Evolutionary conservation across 768 basidiomycete genomes (phyloP).

Genomic region (Mycena galericulata): DNA sequence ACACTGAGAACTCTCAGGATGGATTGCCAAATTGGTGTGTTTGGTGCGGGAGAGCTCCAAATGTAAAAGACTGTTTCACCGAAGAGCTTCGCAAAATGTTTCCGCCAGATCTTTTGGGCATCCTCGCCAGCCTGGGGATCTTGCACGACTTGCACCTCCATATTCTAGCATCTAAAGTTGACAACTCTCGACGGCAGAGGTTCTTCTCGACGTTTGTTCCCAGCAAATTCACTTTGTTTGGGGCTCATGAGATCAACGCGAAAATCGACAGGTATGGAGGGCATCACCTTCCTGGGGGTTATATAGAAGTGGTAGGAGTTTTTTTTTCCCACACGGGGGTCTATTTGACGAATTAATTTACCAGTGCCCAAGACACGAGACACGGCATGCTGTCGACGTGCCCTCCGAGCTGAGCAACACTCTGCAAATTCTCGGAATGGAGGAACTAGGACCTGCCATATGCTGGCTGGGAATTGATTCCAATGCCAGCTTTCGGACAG

Average conservation of each 20-base stretch:
- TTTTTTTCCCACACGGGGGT: not conserved
- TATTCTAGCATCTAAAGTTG: not conserved
- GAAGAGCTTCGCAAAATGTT: conserved; percentile 7
- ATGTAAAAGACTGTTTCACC: not conserved
- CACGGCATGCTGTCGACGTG: not conserved
- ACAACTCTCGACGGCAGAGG: not conserved
- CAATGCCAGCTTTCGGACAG: not conserved
- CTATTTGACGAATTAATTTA: not conserved
- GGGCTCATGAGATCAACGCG: not conserved
- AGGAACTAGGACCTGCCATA: conserved; percentile 6
- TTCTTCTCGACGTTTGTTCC: conserved; percentile 5
- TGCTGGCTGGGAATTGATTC: conserved; percentile 4
- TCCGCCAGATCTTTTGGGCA: not conserved
- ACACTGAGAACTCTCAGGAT: not conserved
- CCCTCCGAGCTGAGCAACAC: not conserved
- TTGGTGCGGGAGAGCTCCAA: not conserved
- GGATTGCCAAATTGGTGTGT: conserved; percentile 18
- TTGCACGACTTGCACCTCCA: conserved; percentile 23
- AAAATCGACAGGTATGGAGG: not conserved
- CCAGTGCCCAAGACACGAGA: conserved; percentile 3
- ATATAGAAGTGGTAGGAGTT: not conserved
- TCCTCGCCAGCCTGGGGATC: conserved; percentile 9
- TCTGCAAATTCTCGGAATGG: conserved; percentile 6
- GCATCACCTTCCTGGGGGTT: not conserved
- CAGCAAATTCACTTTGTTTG: not conserved